Conservation (phyloP, 371 early-diverging fungal genomes). For the Lichtheimia corymbifera region DNA sequence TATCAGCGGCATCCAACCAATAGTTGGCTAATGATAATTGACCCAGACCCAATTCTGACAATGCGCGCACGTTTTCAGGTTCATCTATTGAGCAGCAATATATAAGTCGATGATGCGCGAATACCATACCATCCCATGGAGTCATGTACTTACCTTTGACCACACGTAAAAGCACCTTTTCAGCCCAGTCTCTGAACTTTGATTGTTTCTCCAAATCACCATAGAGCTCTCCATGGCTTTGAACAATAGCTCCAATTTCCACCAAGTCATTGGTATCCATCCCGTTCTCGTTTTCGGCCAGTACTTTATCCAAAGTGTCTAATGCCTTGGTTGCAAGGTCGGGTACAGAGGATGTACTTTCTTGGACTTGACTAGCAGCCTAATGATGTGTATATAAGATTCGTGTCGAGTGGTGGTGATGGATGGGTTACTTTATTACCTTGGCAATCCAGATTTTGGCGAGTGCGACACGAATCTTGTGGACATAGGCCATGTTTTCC, state of each 20-base stretch:
- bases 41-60: slow-evolving; percentile 34
- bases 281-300: not conserved
- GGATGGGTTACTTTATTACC: slow-evolving; percentile 22
- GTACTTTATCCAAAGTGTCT: slow-evolving; percentile 20
- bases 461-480: slow-evolving; percentile 33
- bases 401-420: not conserved
- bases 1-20: slow-evolving; percentile 37
- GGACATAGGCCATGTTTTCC: slow-evolving; percentile 12
- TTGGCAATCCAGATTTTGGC: slow-evolving; percentile 45
- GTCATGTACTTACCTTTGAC: slow-evolving; percentile 29
- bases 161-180: slow-evolving; percentile 24
- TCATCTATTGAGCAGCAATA: slow-evolving; percentile 22
- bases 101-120: not conserved
- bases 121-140: not conserved
- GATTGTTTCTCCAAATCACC: slow-evolving; percentile 17
- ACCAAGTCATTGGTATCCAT: slow-evolving; percentile 12
- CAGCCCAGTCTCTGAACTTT: slow-evolving; percentile 38
- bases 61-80: slow-evolving; percentile 31
- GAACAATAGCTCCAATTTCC: slow-evolving; percentile 35
- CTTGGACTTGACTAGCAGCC: slow-evolving; percentile 28
- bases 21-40: slow-evolving; percentile 41
- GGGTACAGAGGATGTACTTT: slow-evolving; percentile 22
- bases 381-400: not conserved
- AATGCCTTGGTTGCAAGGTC: slow-evolving; percentile 28
- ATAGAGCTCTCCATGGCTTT: slow-evolving; percentile 36